Evolutionary conservation across 2,329 filamentous ascomycete species (phyloP), one percentile per base, ranked within the genome.

Genomic region (Nemania diffusa): DNA sequence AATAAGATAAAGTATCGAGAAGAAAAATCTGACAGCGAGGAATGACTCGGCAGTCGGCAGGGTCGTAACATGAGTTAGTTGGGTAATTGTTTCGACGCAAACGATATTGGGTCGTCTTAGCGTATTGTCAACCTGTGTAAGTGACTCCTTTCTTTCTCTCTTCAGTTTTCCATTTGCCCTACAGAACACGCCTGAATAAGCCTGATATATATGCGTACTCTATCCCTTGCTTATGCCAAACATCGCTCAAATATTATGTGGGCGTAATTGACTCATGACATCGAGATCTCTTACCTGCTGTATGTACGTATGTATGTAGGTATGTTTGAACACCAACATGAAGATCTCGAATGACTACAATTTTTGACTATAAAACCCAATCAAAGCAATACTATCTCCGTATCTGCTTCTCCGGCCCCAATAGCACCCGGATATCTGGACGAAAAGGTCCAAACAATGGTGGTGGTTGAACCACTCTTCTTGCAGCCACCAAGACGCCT

Each of bases 201-300:
- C 34, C 34, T 40, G 9, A 40, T 13, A 15, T 15, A 32, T 32
- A 32, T n/a, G n/a, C n/a, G n/a, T n/a, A n/a, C n/a, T n/a, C n/a
- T n/a, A 3, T 40, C 20, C 51, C 60, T 48, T 52, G 40, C 48
- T 59, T 64, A 55, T 55, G 56, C 52, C 27, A n/a, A n/a, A n/a
- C n/a, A n/a, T n/a, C n/a, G n/a, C n/a, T n/a, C n/a, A n/a, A n/a
- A n/a, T n/a, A 58, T 27, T 46, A 46, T 44, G 46, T 46, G 44
- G 56, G 13, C 24, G 9, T 13, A 4, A 60, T 62, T 46, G 44
- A 52, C 15, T 34, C 40, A 29, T 57, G 57, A 13, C 46, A 68
- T 65, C 62, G 48, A 65, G 65, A 68, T 68, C 60, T 42, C 32
- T 40, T 34, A 34, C 5, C 34, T 15, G n/a, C n/a, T n/a, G n/a